Evolutionary conservation across 495 filamentous ascomycete species (phyloP).

Genomic region (Ascodesmis nigricans): DNA sequence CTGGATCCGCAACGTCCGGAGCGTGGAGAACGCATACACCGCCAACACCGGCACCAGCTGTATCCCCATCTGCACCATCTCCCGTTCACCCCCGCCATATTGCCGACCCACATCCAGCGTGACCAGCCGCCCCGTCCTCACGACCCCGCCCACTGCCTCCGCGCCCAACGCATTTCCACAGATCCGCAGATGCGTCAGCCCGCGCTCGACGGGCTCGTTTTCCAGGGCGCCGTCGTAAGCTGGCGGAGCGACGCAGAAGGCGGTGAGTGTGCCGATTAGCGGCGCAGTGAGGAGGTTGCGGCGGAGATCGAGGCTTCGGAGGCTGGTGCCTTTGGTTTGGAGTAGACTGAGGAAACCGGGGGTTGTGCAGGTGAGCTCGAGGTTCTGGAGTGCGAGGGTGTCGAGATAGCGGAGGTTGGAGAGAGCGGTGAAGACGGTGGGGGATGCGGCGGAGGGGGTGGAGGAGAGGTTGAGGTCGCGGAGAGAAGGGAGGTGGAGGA

Average conservation of each 20-base stretch:
- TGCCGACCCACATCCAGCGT: conserved; percentile 7
- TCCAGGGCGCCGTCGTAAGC: conserved; percentile 1
- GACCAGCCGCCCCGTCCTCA: conserved; percentile 8
- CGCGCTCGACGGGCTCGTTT: neutral
- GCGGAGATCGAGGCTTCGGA: conserved; percentile 9
- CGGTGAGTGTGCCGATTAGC: conserved; percentile 5
- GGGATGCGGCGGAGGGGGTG: conserved; percentile 5
- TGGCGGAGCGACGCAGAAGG: conserved; percentile 14
- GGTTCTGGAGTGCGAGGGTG: conserved; percentile 4
- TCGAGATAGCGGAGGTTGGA: neutral
- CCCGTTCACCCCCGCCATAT: neutral
- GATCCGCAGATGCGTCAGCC: conserved; percentile 11
- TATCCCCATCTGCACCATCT: too few species aligned
- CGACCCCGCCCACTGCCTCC: conserved; percentile 1
- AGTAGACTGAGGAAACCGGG: neutral
- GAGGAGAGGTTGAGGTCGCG: conserved; percentile 11
- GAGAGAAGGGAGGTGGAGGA: conserved; percentile 7
- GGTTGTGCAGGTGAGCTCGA: conserved; percentile 10
- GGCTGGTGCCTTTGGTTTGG: conserved; percentile 2
- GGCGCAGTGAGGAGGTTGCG: conserved; percentile 11
- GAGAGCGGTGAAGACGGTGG: neutral
- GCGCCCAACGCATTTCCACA: conserved; percentile 6
- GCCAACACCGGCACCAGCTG: conserved; percentile 3
- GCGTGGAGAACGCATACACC: conserved; percentile 8
- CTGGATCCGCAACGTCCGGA: conserved; percentile 10